A percentile compares a stretch with the other conserved stretches of the same genome.
phyloP scores from a whole-genome alignment of 768 basidiomycete species.

The Gymnopilus dilepis region DNA sequence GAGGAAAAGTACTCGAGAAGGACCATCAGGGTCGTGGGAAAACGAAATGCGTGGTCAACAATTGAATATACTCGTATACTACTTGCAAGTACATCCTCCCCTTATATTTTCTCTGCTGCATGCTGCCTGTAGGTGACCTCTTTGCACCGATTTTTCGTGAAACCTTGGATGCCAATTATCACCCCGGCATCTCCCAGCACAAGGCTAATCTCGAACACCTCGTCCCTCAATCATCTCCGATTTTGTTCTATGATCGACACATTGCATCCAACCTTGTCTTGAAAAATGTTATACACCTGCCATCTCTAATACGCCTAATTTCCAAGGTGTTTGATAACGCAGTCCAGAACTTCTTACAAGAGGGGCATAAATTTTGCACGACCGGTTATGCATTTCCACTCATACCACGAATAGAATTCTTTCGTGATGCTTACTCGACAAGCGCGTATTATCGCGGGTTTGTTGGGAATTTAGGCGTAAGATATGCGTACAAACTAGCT shows the following conservation, averaged over 20 bases:
- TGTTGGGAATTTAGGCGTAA: not conserved
- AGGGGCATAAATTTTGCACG: not conserved
- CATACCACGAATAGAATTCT: not conserved
- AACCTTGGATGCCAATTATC: not conserved
- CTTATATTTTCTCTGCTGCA: not conserved
- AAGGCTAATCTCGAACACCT: not conserved
- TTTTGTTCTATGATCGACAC: slow-evolving; percentile 17
- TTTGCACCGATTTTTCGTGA: not conserved
- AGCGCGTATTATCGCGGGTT: not conserved
- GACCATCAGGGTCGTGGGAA: too few relatives aligned
- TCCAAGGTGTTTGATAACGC: slow-evolving; percentile 3
- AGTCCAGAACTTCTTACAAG: not conserved
- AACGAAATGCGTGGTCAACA: too few relatives aligned
- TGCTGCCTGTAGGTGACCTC: not conserved
- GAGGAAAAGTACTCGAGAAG: too few relatives aligned
- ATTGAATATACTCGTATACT: too few relatives aligned
- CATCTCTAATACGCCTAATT: not conserved
- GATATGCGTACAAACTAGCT: not conserved
- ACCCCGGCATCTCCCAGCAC: not conserved
- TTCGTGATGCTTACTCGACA: not conserved
- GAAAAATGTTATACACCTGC: not conserved
- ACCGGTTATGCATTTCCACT: not conserved
- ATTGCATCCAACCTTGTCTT: slow-evolving; percentile 2
- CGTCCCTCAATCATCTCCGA: not conserved
- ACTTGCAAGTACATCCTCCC: too few relatives aligned